Evolutionary conservation across 306 rosid genomes (phyloP), one percentile per base, ranked within the genome.

Genomic region (Hippophae tibetana): DNA sequence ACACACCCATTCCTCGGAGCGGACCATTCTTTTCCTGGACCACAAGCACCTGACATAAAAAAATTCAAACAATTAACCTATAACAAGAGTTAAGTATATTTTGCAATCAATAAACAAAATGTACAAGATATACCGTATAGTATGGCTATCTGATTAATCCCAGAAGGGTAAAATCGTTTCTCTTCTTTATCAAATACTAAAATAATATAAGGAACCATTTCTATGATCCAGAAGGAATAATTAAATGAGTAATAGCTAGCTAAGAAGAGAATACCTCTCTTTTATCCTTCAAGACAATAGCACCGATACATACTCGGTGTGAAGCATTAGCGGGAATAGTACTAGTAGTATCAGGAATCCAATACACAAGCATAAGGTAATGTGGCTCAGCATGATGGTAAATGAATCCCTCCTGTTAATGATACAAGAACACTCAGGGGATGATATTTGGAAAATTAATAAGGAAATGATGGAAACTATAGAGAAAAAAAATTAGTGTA

Each of bases 331-430:
- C 81, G 6, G 96, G 98, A 71, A 92, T 80, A 48, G 92, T 83
- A 61, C 75, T 61, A 40, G 74, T 42, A 42, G 70, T 66, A 68
- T 75, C 74, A 18, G 95, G 89, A 69, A 92, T 81, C 98, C 98
- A 92, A 59, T 69, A 71, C 13, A 83, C 89, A 41, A 92, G 87
- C 96, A 92, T 92, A 69, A 87, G 75, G 74, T 85, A 83, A 8
- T 81, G 72, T 46, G 89, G 95, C 82, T 92, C 98, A 1, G 96
- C 98, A 68, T 90, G 96, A 66, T 90, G 98, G 65, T 81, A 90
- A 77, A 76, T 74, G 71, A 90, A 90, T 14, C 96, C 96, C 67
- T 90, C 92, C 98, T 87, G 58, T 38, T 54, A 68, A 10, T 7
- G 13, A 67, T 49, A 31, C 41, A 31, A 31, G 38, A 60, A 18